Conservation (phyloP, 2,329 filamentous ascomycete species). For the Alternaria arborescens region DNA sequence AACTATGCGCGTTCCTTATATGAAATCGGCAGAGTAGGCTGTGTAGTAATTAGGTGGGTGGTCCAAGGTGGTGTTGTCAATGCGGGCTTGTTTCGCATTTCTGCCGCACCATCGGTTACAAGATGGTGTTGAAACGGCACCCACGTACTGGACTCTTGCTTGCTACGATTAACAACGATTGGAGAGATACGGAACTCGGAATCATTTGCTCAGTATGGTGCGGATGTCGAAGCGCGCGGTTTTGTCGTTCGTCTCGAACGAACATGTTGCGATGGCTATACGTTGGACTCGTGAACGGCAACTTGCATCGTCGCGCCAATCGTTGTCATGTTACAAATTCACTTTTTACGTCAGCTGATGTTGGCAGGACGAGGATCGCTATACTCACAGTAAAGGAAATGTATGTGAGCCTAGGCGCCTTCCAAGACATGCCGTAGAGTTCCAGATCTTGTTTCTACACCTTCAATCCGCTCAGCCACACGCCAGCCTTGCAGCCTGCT, state of each 20-base stretch:
- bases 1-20: background rate
- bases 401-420: background rate
- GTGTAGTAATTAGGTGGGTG: constrained; percentile 5
- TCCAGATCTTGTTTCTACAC: constrained; percentile 7
- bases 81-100: constrained; percentile 24
- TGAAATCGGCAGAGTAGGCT: background rate
- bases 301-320: constrained; percentile 7
- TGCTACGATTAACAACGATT: background rate
- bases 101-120: constrained; percentile 31
- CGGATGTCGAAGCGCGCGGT: constrained; percentile 1
- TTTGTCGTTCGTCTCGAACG: constrained; percentile 1
- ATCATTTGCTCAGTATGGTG: background rate
- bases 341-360: background rate
- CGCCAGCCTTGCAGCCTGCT: background rate
- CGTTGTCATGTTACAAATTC: background rate
- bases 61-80: constrained; percentile 13
- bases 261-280: constrained; percentile 1
- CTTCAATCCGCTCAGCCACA: background rate
- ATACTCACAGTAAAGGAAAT: background rate
- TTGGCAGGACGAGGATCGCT: background rate
- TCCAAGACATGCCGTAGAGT: constrained; percentile 3
- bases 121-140: constrained; percentile 24
- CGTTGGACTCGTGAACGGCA: background rate
- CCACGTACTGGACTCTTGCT: constrained; percentile 2
- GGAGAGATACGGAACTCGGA: background rate